Percentiles rank a stretch among this genome's conserved stretches.
phyloP scores from a whole-genome alignment of 306 rosid species.

The barrel medic (Medicago truncatula) region DNA sequence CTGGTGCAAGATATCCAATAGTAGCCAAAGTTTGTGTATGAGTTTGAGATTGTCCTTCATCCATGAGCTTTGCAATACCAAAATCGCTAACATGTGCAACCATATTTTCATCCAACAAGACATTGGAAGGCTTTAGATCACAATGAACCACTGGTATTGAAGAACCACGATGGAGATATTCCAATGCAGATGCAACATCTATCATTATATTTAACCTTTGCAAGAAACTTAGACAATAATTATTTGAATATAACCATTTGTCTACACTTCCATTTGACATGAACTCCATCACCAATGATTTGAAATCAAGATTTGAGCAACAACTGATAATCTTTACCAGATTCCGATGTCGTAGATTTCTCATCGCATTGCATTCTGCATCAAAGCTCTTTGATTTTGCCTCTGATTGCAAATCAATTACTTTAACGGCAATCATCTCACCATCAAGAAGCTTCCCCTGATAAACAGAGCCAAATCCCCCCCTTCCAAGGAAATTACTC shows the following conservation, averaged over 20 bases:
- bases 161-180: constrained; percentile 46
- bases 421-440: constrained; percentile 32
- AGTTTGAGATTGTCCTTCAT: constrained; percentile 38
- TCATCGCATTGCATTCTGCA: constrained; percentile 36
- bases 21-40: constrained; percentile 52
- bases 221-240: not conserved
- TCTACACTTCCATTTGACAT: constrained; percentile 23
- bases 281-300: not conserved
- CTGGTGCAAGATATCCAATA: constrained; percentile 57
- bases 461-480: constrained; percentile 34
- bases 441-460: constrained; percentile 33
- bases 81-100: not conserved
- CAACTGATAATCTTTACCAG: constrained; percentile 10
- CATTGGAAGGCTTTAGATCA: constrained; percentile 54
- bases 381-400: not conserved
- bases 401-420: constrained; percentile 19
- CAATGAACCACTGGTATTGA: constrained; percentile 42
- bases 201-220: constrained; percentile 35
- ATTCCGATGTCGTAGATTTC: constrained; percentile 39
- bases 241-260: constrained; percentile 36
- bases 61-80: constrained; percentile 43
- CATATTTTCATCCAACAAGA: constrained; percentile 42
- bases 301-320: constrained; percentile 30
- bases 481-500: constrained; percentile 34
- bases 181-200: constrained; percentile 1